Conservation (phyloP, 2,329 filamentous ascomycete genomes). For the Incumbomyces delicatus region DNA sequence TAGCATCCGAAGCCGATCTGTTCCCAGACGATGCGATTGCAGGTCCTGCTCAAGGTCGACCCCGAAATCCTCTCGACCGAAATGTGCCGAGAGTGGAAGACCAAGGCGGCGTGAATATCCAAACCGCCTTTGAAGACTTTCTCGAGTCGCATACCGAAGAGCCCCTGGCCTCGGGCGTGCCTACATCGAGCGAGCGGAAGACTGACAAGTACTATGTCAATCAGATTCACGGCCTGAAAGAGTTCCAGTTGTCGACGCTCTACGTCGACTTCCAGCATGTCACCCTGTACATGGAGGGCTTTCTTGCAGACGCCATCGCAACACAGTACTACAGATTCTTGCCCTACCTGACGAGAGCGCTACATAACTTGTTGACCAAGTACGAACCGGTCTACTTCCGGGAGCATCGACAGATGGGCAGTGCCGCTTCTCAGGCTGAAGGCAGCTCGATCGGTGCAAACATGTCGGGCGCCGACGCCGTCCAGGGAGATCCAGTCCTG, state of each 20-base stretch:
- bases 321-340: conserved; percentile 91
- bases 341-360: conserved; percentile 75
- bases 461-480: conserved; percentile 54
- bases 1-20: conserved; percentile 47
- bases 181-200: conserved; percentile 46
- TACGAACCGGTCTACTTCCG: conserved; percentile 91
- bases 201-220: conserved; percentile 57
- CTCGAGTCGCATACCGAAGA: conserved; percentile 54
- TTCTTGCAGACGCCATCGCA: conserved; percentile 75
- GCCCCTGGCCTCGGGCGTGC: conserved; percentile 42
- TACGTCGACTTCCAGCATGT: conserved; percentile 70
- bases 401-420: conserved; percentile 76
- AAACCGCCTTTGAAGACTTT: conserved; percentile 52
- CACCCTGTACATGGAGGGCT: conserved; percentile 57
- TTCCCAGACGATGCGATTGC: conserved; percentile 55
- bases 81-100: conserved; percentile 53
- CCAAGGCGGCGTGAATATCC: conserved; percentile 52
- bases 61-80: conserved; percentile 38
- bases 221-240: conserved; percentile 53
- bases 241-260: conserved; percentile 54
- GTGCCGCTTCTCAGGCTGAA: conserved; percentile 61
- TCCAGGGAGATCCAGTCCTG: conserved; percentile 58
- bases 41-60: conserved; percentile 40
- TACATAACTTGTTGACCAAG: conserved; percentile 90
- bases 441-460: conserved; percentile 46